Evolutionary conservation across 257 asterid genomes (phyloP), one percentile per base, ranked within the genome.

Genomic region (Plantago ovata): DNA sequence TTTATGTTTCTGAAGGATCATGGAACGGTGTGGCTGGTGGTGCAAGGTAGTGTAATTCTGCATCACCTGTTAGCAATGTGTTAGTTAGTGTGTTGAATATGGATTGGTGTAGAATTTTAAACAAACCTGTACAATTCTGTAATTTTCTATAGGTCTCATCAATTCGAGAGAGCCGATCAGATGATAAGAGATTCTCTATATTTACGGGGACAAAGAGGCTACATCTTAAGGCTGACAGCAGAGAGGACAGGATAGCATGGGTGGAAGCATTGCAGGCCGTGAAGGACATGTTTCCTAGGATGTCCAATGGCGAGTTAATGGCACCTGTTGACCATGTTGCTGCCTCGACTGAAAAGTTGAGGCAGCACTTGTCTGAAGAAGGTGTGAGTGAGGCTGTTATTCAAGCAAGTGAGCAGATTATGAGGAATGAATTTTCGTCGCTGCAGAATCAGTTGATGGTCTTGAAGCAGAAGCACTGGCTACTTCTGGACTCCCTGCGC

Each of bases 181-280:
- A 92, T 68, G 96, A 92, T 64, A 84, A 80, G 79, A 88, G 94
- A 73, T 92, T 88, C 81, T 88, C 96, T 45, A 80, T 92, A 49
- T 88, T 84, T 57, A 88, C 98, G 53, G 98, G 98, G 58, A 92
- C 98, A 28, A 92, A 88, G 82, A 85, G 81, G 74, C 83, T 92
- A 66, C 96, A 84, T 69, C 71, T 92, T 53, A 85, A 93, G 81
- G 94, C 98, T 33, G 95, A 92, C 62, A 82, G 76, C 18, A 76
- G 94, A 70, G 96, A 92, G 61, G 96, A 88, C 66, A 74, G 84
- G 62, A 51, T 69, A 10, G 74, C 89, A 48, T 92, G 98, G 98
- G 57, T 85, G 79, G 98, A 88, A 64, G 95, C 95, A 40, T 72
- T 92, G 72, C 94, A 79, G 66, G 89, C 98, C 53, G 86, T 88